These are phyloP conservation scores for Cairneyella variabilis DNA, from an alignment of 495 filamentous ascomycete genomes.

Conservation along the genomic window DNA sequence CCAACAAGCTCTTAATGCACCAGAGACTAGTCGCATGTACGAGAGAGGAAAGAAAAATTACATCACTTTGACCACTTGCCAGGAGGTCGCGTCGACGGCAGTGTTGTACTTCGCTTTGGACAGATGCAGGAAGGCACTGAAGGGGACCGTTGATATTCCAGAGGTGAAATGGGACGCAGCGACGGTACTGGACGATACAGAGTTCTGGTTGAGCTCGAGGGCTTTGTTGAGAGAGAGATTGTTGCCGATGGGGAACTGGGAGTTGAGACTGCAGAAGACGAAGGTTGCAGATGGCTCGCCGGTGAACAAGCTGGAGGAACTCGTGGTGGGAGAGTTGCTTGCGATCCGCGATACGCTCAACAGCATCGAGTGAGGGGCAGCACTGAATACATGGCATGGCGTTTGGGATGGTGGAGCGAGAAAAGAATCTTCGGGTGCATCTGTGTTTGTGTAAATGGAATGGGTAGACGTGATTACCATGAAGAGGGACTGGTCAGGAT, in stretches of 20 bases:
- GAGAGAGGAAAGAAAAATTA: constrained; percentile 37
- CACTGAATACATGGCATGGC: constrained; percentile 7
- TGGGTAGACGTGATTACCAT: no score
- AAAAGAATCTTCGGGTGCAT: no score
- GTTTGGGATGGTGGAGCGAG: constrained; percentile 13
- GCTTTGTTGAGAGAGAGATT: constrained; percentile 62
- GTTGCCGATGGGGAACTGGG: constrained; percentile 65
- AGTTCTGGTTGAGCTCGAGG: constrained; percentile 63
- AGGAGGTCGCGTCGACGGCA: constrained; percentile 73
- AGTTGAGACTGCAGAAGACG: constrained; percentile 59
- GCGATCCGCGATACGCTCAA: constrained; percentile 44
- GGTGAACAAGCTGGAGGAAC: constrained; percentile 68
- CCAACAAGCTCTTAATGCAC: constrained; percentile 55
- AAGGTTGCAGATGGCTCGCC: constrained; percentile 17
- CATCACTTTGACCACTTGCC: constrained; percentile 66
- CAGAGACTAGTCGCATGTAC: constrained; percentile 41
- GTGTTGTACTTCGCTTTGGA: constrained; percentile 65
- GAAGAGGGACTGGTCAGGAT: no score
- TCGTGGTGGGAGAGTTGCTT: constrained; percentile 60
- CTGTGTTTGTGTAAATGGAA: no score
- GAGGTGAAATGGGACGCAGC: constrained; percentile 68
- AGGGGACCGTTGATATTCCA: constrained; percentile 57
- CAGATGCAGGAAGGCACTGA: constrained; percentile 54
- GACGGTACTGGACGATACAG: constrained; percentile 70
- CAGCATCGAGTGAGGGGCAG: constrained; percentile 4